Base-by-base conservation (phyloP, 768 basidiomycete species). In the Kwoniella shandongensis region DNA sequence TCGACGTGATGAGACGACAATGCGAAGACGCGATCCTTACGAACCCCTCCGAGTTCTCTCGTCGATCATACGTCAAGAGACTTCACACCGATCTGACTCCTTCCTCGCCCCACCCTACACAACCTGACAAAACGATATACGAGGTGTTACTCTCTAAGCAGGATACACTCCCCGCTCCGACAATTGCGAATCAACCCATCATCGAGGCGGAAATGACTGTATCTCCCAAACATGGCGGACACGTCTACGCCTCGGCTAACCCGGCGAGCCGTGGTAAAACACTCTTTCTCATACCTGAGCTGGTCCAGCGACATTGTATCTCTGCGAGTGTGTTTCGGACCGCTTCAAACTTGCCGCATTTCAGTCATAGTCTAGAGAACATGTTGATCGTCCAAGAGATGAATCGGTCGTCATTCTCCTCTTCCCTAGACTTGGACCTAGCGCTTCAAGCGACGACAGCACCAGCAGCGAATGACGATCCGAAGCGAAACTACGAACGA, bases 401-500 rank as follows among this genome's bases (percentile, higher is more conserved):
- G 20, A 59, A 58, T 30, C 4, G 11, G 3, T 27, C 32, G 3
- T 0, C 61, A 3, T 67, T 72, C 52, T 17, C 30, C 8, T 44
- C 39, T 0, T 10, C 32, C 15, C 27, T 68, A 0, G n/a, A 41
- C 1, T 23, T 41, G 4, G 32, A 38, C 7, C 40, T 62, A 2
- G 54, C 62, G 1, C 45, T 59, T 1, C 48, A 61, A n/a, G 63
- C 68, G 2, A 42, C 69, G 15, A 62, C 65, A 4, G 18, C 49
- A 5, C 60, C 60, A 1, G 4, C 38, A 13, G 8, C 48, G 4
- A 50, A 51, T 8, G 20, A 11, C 22, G 20, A 44, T 11, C 22
- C 38, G 15, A 22, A 53, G 6, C 44, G 47, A 15, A 44, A 51
- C 40, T 72, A 72, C 46, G 60, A 72, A 32, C 58, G 70, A 30